phyloP scores from a whole-genome alignment of 2,329 filamentous ascomycete genomes.

The Ilyonectria robusta region DNA sequence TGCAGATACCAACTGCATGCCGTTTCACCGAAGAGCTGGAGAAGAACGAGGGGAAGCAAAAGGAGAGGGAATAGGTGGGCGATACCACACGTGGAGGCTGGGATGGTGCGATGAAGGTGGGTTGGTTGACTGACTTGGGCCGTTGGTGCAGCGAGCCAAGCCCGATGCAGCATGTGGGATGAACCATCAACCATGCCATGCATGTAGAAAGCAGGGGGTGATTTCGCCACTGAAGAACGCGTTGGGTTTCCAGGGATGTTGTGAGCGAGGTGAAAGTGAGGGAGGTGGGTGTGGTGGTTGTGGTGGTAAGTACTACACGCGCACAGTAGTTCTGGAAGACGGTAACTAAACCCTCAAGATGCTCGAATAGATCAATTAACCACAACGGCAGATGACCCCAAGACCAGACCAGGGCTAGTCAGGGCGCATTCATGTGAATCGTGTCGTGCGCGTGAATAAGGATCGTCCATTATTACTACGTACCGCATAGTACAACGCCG shows the following conservation, averaged over 20 bases:
- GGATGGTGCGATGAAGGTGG: conserved; percentile 37
- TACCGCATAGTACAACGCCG: no score
- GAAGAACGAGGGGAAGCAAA: conserved; percentile 14
- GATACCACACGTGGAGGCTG: conserved; percentile 35
- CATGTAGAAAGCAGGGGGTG: conserved; percentile 25
- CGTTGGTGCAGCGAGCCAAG: conserved; percentile 40
- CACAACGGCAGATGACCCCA: background rate
- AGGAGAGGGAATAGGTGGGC: conserved; percentile 25
- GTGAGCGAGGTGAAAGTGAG: background rate
- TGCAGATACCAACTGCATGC: conserved; percentile 9
- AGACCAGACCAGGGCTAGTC: background rate
- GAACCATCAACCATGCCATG: conserved; percentile 40
- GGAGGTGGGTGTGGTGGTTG: background rate
- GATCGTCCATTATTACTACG: background rate
- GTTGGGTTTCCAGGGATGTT: background rate
- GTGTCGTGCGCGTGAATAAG: background rate
- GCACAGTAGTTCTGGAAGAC: background rate
- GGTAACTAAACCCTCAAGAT: background rate
- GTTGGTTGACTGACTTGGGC: conserved; percentile 31
- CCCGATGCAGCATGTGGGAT: conserved; percentile 44
- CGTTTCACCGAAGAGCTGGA: conserved; percentile 18
- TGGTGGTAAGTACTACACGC: background rate
- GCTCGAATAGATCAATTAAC: background rate
- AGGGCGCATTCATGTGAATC: background rate
- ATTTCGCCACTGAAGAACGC: conserved; percentile 29